Percentiles rank a stretch among this genome's conserved stretches.
Conservation (phyloP, 2,329 filamentous ascomycete species). For the Balansia obtecta region DNA sequence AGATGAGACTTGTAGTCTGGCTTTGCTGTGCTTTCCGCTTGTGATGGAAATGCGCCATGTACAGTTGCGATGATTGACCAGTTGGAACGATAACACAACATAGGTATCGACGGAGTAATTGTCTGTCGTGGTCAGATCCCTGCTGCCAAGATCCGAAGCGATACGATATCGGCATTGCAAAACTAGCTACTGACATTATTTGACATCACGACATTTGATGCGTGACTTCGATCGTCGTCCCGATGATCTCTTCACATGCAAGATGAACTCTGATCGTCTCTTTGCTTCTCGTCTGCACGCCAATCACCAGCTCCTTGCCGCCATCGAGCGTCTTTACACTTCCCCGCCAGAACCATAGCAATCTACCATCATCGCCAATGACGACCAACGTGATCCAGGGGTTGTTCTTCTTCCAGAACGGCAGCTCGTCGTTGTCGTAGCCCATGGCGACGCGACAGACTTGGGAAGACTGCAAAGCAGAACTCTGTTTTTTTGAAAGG, state of each 20-base stretch:
- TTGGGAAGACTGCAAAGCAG: slow-evolving; percentile 10
- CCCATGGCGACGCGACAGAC: slow-evolving; percentile 54
- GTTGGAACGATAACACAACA: too few relatives aligned
- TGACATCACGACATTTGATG: slow-evolving; percentile 5
- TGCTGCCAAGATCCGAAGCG: not conserved
- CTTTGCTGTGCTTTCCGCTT: not conserved
- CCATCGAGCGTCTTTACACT: slow-evolving; percentile 54
- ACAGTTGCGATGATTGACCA: not conserved
- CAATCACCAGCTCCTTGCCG: slow-evolving; percentile 43
- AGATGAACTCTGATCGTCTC: slow-evolving; percentile 54
- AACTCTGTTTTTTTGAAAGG: not conserved
- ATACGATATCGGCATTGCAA: not conserved
- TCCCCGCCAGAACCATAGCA: slow-evolving; percentile 55
- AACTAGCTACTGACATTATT: not conserved
- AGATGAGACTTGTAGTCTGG: not conserved
- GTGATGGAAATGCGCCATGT: not conserved
- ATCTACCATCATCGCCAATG: slow-evolving; percentile 37
- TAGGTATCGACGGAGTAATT: not conserved
- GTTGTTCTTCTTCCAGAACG: slow-evolving; percentile 48
- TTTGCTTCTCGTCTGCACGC: slow-evolving; percentile 36
- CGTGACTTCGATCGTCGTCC: slow-evolving; percentile 30
- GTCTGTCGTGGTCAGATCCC: not conserved
- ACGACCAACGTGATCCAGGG: slow-evolving; percentile 64
- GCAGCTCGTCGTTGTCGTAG: slow-evolving; percentile 53
- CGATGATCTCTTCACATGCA: slow-evolving; percentile 76